These are phyloP conservation scores for Suillus tomentosus DNA, from an alignment of 768 basidiomycete genomes.

Conservation along the genomic window DNA sequence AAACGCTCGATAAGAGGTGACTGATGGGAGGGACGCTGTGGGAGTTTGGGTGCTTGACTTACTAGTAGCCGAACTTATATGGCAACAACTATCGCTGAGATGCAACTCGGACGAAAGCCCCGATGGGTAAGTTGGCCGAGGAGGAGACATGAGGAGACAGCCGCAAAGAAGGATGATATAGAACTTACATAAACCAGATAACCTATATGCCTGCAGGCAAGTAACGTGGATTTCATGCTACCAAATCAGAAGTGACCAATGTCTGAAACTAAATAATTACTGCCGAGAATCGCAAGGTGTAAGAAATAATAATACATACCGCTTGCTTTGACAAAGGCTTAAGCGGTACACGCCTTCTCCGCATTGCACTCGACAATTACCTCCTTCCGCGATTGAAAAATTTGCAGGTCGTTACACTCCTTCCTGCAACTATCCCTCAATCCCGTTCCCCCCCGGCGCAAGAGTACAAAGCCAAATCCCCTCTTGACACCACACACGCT, in stretches of 20 bases:
- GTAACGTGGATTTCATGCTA: conserved; percentile 59
- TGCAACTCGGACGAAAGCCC: neutral
- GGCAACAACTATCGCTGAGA: neutral
- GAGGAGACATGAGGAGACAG: neutral
- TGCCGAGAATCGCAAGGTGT: conserved; percentile 26
- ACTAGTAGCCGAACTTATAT: neutral
- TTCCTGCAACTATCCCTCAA: conserved; percentile 15
- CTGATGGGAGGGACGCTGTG: conserved; percentile 45
- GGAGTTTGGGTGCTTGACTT: conserved; percentile 21
- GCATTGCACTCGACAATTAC: conserved; percentile 42
- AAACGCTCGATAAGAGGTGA: conserved; percentile 50
- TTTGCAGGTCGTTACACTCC: conserved; percentile 34
- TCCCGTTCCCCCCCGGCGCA: conserved; percentile 24
- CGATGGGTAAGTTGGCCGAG: neutral
- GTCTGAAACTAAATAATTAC: conserved; percentile 39
- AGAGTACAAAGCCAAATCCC: conserved; percentile 30
- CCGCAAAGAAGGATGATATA: conserved; percentile 23
- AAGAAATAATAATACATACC: conserved; percentile 32
- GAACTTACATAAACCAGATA: conserved; percentile 46
- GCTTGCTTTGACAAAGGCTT: conserved; percentile 44
- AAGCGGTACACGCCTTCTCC: conserved; percentile 57
- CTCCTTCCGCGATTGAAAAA: conserved; percentile 51
- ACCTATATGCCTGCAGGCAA: conserved; percentile 70
- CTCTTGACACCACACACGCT: conserved; percentile 38
- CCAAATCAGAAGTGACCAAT: conserved; percentile 54